phyloP scores from a whole-genome alignment of 2,329 filamentous ascomycete genomes.

The Cladosporium sp. region DNA sequence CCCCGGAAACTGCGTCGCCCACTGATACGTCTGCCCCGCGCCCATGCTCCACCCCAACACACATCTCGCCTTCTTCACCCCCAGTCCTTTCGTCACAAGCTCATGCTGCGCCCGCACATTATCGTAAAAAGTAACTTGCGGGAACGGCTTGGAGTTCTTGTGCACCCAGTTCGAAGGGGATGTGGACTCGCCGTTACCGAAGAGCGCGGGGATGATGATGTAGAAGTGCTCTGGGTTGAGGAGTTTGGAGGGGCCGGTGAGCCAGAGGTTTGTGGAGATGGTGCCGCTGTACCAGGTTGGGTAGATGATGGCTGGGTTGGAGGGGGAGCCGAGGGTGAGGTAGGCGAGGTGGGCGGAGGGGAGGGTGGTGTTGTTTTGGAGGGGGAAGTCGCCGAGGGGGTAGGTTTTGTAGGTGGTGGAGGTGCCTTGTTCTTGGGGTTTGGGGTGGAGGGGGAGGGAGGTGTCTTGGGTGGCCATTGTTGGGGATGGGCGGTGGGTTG shows the following conservation, averaged over 20 bases:
- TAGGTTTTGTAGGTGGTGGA: slow-evolving; percentile 49
- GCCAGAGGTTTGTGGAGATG: slow-evolving; percentile 74
- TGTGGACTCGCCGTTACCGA: slow-evolving; percentile 69
- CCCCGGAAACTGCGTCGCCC: slow-evolving; percentile 44
- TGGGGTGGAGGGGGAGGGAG: slow-evolving; percentile 1
- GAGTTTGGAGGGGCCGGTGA: slow-evolving; percentile 66
- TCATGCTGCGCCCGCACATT: slow-evolving; percentile 68
- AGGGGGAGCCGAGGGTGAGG: slow-evolving; percentile 70
- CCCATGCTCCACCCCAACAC: slow-evolving; percentile 74
- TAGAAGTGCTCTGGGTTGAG: slow-evolving; percentile 67
- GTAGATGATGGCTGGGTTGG: slow-evolving; percentile 69
- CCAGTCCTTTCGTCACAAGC: slow-evolving; percentile 65
- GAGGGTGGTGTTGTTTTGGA: slow-evolving; percentile 66
- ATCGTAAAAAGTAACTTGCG: slow-evolving; percentile 65
- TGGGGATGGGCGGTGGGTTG: background rate
- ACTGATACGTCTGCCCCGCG: slow-evolving; percentile 59
- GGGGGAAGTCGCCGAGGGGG: slow-evolving; percentile 46
- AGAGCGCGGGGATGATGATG: slow-evolving; percentile 69
- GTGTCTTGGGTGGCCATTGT: background rate
- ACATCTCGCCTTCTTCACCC: slow-evolving; percentile 60
- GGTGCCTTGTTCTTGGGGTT: background rate
- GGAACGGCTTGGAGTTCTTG: slow-evolving; percentile 56
- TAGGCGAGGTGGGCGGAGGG: slow-evolving; percentile 70
- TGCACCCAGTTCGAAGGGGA: slow-evolving; percentile 62
- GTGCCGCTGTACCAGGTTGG: slow-evolving; percentile 74